phyloP scores from a whole-genome alignment of 805 yeast species.

The Vanderwaltozyma polyspora region DNA sequence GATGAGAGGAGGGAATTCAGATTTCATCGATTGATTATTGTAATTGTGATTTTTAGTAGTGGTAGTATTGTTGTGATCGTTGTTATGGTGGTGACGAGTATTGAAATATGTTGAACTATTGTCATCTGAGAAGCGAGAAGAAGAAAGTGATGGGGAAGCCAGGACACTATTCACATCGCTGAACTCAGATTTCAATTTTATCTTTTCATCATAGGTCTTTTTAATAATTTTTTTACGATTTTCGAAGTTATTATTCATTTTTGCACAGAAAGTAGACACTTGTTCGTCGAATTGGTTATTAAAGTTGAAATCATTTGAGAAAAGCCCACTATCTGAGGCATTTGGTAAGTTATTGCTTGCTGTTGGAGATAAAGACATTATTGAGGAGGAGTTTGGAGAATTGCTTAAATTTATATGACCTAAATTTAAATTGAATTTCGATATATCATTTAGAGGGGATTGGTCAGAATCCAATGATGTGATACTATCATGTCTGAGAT shows the following conservation, averaged over 20 bases:
- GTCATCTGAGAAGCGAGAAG: neutral
- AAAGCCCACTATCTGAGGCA: conserved; percentile 10
- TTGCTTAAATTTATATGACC: neutral
- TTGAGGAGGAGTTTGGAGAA: conserved; percentile 4
- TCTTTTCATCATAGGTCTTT: neutral
- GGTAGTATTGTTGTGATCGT: neutral
- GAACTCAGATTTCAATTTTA: conserved; percentile 45
- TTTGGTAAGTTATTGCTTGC: too few relatives aligned
- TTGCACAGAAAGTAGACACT: conserved; percentile 63
- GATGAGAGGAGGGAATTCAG: neutral
- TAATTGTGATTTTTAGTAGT: neutral
- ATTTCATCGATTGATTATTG: neutral
- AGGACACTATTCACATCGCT: neutral
- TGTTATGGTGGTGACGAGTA: neutral
- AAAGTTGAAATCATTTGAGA: conserved; percentile 26
- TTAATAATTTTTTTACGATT: neutral
- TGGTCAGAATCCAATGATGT: too few relatives aligned
- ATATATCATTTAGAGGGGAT: neutral
- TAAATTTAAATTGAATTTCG: too few relatives aligned
- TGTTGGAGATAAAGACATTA: conserved; percentile 11
- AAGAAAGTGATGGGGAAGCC: neutral
- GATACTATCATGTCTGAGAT: conserved; percentile 9
- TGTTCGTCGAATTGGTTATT: conserved; percentile 51
- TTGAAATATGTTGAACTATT: neutral
- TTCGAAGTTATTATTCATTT: conserved; percentile 33